Evolutionary conservation across 108 stramenopile genomes (phyloP).

Genomic region (Cyclotella choctawhatcheeana): DNA sequence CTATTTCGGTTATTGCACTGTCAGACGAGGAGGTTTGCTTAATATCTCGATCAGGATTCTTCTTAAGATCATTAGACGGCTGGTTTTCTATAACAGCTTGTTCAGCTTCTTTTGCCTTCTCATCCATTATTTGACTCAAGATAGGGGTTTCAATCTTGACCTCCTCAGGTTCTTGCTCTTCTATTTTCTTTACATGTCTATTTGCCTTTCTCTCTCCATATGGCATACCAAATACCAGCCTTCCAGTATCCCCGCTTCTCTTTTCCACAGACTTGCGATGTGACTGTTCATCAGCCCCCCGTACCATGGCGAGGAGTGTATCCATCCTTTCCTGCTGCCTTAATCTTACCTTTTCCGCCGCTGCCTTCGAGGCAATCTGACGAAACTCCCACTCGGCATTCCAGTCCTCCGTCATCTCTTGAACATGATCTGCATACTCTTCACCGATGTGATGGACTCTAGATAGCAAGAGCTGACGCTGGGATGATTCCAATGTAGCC

Average conservation of each 20-base stretch:
- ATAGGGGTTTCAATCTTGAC: background rate
- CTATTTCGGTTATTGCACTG: too few relatives aligned
- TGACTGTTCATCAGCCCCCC: background rate
- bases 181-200: background rate
- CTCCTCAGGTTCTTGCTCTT: background rate
- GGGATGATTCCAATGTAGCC: slow-evolving; percentile 4
- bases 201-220: background rate
- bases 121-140: background rate
- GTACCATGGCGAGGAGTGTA: background rate
- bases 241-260: background rate
- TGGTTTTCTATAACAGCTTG: background rate
- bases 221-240: slow-evolving; percentile 12
- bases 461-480: background rate
- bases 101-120: background rate
- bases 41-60: background rate
- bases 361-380: background rate
- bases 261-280: background rate
- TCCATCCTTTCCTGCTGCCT: slow-evolving; percentile 9
- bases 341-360: background rate
- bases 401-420: background rate
- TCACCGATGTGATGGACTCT: background rate
- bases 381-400: slow-evolving; percentile 10
- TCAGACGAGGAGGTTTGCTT: too few relatives aligned
- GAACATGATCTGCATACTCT: background rate
- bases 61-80: background rate